Evolutionary conservation across 2,329 filamentous ascomycete species (phyloP).

Genomic region (Hortaea sp.): DNA sequence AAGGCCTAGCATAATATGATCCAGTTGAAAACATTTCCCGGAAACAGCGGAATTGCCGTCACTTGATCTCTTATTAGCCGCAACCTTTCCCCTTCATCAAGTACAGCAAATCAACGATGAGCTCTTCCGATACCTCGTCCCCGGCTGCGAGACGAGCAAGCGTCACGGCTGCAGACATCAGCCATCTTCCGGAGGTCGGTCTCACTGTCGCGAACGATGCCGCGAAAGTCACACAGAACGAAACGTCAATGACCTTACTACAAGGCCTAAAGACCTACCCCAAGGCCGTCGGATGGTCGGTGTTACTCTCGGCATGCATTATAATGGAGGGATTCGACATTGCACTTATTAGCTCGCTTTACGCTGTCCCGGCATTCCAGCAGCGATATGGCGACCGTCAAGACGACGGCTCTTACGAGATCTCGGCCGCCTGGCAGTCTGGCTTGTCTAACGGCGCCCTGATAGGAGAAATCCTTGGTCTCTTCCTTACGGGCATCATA

Average conservation of each 20-base stretch:
- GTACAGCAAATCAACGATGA: too few relatives aligned
- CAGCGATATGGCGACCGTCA: constrained; percentile 30
- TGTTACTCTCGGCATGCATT: constrained; percentile 27
- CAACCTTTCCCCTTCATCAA: too few relatives aligned
- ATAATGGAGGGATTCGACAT: constrained; percentile 35
- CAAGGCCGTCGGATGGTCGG: constrained; percentile 29
- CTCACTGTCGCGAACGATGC: too few relatives aligned
- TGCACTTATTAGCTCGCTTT: constrained; percentile 26
- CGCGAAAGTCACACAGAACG: too few relatives aligned
- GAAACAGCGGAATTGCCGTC: too few relatives aligned
- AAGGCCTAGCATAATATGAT: too few relatives aligned
- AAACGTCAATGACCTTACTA: not conserved
- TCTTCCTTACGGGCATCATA: constrained; percentile 55
- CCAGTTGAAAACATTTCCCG: too few relatives aligned
- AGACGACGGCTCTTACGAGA: constrained; percentile 32
- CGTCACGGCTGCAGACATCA: too few relatives aligned
- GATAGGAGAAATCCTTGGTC: constrained; percentile 29
- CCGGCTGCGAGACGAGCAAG: too few relatives aligned
- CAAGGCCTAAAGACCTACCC: constrained; percentile 23
- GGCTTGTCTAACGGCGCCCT: constrained; percentile 45
- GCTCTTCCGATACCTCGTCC: too few relatives aligned
- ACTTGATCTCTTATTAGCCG: too few relatives aligned
- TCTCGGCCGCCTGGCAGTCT: constrained; percentile 49
- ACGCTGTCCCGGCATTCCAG: constrained; percentile 23
- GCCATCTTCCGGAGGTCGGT: too few relatives aligned